A percentile compares a stretch with the other conserved stretches of the same genome.
Conservation (phyloP, 176 grass and related monocot genomes). For the Avena insularis region DNA sequence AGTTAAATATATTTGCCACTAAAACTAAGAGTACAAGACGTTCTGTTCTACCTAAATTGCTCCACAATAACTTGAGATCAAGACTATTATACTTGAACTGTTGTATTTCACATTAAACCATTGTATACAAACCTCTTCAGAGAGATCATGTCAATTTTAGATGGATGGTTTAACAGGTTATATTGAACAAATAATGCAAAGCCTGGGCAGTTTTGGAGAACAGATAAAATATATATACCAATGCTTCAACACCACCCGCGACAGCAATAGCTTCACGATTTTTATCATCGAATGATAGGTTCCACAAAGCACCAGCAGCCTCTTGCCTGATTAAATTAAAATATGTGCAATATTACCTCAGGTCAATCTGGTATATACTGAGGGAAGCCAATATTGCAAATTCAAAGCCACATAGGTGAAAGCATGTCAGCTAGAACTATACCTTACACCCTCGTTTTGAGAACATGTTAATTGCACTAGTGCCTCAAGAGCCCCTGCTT, state of each 20-base stretch:
- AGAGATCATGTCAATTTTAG: constrained; percentile 17
- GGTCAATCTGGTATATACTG: constrained; percentile 30
- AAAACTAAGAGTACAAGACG: constrained; percentile 29
- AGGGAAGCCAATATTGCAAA: constrained; percentile 34
- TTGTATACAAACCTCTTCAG: constrained; percentile 16
- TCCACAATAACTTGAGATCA: constrained; percentile 19
- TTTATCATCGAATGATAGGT: constrained; percentile 99
- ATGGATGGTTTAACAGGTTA: constrained; percentile 3
- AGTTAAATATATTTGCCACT: constrained; percentile 14
- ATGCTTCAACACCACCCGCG: constrained; percentile 86
- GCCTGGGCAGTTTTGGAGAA: not conserved
- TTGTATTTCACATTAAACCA: constrained; percentile 13
- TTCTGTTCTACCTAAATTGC: constrained; percentile 32
- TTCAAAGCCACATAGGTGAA: constrained; percentile 12
- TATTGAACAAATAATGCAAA: constrained; percentile 4
- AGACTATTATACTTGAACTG: constrained; percentile 18
- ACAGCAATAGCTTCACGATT: constrained; percentile 98
- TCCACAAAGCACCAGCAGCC: constrained; percentile 99
- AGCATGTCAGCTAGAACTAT: constrained; percentile 41
- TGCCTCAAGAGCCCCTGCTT: constrained; percentile 96
- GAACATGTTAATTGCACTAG: constrained; percentile 92
- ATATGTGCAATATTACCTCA: constrained; percentile 29
- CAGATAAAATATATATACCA: constrained; percentile 60
- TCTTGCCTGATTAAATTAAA: constrained; percentile 80
- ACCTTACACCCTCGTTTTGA: constrained; percentile 99